A percentile compares a stretch with the other conserved stretches of the same genome.
phyloP scores from a whole-genome alignment of 495 filamentous ascomycete species.

The Podospora fimiseda region DNA sequence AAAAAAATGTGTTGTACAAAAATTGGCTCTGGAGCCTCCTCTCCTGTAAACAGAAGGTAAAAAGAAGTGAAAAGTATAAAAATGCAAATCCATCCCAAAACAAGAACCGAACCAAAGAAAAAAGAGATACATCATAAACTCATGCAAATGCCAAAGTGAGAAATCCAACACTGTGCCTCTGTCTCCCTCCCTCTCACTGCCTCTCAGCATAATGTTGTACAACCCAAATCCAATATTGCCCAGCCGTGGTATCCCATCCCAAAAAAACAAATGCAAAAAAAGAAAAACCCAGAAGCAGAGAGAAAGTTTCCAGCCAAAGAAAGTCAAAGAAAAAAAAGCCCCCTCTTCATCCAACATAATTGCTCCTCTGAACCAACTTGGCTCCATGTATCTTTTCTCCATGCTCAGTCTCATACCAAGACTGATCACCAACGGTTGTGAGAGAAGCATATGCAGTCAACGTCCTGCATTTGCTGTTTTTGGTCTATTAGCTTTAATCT shows the following conservation, averaged over 20 bases:
- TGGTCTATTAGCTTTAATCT: background rate
- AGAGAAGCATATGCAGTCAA: constrained; percentile 33
- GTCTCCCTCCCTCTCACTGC: too few relatives aligned
- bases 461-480: constrained; percentile 29
- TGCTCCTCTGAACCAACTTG: constrained; percentile 26
- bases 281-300: constrained; percentile 1
- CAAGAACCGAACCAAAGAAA: too few relatives aligned
- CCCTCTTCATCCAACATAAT: constrained; percentile 20
- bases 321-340: background rate
- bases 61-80: too few relatives aligned
- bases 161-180: too few relatives aligned
- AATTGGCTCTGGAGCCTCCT: too few relatives aligned
- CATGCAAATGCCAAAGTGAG: too few relatives aligned
- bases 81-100: too few relatives aligned
- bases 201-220: background rate
- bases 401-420: constrained; percentile 30
- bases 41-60: too few relatives aligned
- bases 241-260: background rate
- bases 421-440: constrained; percentile 35
- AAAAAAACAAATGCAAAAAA: constrained; percentile 1
- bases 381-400: constrained; percentile 31
- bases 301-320: too few relatives aligned
- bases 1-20: too few relatives aligned
- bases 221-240: background rate
- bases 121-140: too few relatives aligned